Evolutionary conservation across 345 rosid species (phyloP).

Genomic region (Raphanus raphanistrum): DNA sequence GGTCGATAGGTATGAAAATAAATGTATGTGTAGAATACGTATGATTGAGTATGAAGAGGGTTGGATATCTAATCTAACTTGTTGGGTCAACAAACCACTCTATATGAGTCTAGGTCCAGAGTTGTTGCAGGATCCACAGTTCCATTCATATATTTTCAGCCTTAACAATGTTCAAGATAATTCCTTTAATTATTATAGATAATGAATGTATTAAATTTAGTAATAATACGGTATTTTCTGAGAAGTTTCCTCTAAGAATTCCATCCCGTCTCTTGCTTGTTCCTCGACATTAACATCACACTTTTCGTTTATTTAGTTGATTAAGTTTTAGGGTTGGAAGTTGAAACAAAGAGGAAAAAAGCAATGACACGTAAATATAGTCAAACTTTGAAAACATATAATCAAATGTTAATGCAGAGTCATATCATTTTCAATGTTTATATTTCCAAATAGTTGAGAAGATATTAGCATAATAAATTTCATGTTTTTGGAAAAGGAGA

Average conservation of each 20-base stretch:
- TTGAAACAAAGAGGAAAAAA: constrained; percentile 15
- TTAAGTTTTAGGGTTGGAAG: background rate
- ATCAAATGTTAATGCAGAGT: background rate
- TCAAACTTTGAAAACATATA: background rate
- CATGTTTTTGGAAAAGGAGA: background rate
- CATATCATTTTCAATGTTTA: background rate
- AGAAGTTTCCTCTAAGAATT: background rate
- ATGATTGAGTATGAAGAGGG: constrained; percentile 10
- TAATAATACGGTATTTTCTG: background rate
- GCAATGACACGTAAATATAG: constrained; percentile 20
- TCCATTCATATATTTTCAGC: constrained; percentile 6
- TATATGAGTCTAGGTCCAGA: constrained; percentile 9
- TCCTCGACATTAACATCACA: constrained; percentile 10
- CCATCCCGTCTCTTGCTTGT: background rate
- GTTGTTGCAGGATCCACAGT: constrained; percentile 30
- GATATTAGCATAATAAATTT: background rate
- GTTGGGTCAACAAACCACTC: constrained; percentile 43
- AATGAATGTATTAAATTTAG: background rate
- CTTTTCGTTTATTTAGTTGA: constrained; percentile 23
- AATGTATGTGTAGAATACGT: constrained; percentile 3
- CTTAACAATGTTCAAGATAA: constrained; percentile 13
- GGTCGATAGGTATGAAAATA: constrained; percentile 12
- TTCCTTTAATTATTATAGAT: background rate
- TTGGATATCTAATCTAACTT: constrained; percentile 36
- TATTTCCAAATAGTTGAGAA: background rate